Evolutionary conservation across 2,329 filamentous ascomycete genomes (phyloP), one percentile per base, ranked within the genome.

Genomic region (Epichloe gansuensis): DNA sequence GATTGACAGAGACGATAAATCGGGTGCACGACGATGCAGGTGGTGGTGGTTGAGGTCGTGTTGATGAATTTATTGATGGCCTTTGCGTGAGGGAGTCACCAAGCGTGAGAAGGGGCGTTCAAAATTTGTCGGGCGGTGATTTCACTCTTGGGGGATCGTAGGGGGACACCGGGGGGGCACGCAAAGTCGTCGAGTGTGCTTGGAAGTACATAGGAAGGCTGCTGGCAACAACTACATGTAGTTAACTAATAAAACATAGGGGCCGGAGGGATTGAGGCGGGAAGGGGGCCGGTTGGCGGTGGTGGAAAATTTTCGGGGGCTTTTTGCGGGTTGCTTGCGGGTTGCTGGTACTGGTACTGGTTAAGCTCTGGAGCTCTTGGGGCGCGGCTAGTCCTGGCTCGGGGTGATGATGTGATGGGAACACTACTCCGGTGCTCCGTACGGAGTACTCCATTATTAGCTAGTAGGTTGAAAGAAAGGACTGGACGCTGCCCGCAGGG

Each of bases 71-170:
- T 63, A 62, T 23, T 54, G 58, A 44, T 64, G 46, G 15, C 7
- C 63, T 46, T 56, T 35, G 56, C 55, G 55, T 55, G 62, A 62
- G 56, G 61, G 61, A 61, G 58, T 62, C 56, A 58, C 57, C 57
- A 54, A 43, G 46, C 59, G 59, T 61, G 58, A 57, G 55, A 60
- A 55, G 58, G 62, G 60, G 46, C 44, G 51, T 53, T 64, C 61
- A 67, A 68, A 62, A 59, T 68, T 64, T 63, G 61, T 61, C 60
- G 60, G 57, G 58, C 54, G 57, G 52, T 54, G 57, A 54, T 54
- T 55, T 58, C 48, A 31, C 13, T 44, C 11, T 43, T 35, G 17
- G 21, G 35, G 46, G 43, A 51, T 15, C n/a, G 28, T 5, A 31
- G 17, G 11, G 28, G 8, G 11, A 13, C 41, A 21, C 17, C 17